phyloP scores from a whole-genome alignment of 2,329 filamentous ascomycete genomes.

The Xylariaceae sp. region DNA sequence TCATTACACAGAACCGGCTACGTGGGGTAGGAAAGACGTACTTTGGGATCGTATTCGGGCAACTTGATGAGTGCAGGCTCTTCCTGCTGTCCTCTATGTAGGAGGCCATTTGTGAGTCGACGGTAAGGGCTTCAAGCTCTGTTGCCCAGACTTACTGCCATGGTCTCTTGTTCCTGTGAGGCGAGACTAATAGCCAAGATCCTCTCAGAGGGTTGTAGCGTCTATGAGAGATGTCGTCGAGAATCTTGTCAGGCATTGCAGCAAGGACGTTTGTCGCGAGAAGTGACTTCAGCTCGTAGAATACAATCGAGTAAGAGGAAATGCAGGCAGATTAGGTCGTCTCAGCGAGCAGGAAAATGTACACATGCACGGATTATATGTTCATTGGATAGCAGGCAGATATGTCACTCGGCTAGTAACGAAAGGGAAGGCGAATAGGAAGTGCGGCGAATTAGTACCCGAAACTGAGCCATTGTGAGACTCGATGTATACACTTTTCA shows the following conservation, averaged over 20 bases:
- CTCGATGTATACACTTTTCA: no score
- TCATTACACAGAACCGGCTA: slow-evolving; percentile 1
- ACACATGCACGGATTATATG: no score
- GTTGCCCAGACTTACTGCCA: slow-evolving; percentile 74
- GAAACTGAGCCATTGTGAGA: no score
- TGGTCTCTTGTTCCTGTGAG: slow-evolving; percentile 91
- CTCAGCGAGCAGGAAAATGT: no score
- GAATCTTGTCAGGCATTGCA: slow-evolving; percentile 66
- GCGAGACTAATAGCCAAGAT: slow-evolving; percentile 90
- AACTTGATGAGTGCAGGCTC: slow-evolving; percentile 61
- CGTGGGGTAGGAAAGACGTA: slow-evolving; percentile 20
- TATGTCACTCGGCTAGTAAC: no score
- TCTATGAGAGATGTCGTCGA: slow-evolving; percentile 95
- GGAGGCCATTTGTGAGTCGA: slow-evolving; percentile 2
- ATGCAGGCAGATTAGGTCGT: no score
- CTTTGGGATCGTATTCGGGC: slow-evolving; percentile 76
- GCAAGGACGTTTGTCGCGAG: no score
- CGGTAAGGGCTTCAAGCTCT: background rate
- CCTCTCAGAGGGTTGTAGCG: slow-evolving; percentile 89
- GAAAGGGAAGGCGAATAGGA: no score
- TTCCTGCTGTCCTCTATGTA: slow-evolving; percentile 70
- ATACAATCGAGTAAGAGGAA: no score
- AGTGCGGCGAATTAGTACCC: no score
- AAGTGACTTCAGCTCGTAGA: no score
- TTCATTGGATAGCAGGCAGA: no score